Conservation (phyloP, 768 basidiomycete genomes). For the Pilatotrama ljubarskyi region DNA sequence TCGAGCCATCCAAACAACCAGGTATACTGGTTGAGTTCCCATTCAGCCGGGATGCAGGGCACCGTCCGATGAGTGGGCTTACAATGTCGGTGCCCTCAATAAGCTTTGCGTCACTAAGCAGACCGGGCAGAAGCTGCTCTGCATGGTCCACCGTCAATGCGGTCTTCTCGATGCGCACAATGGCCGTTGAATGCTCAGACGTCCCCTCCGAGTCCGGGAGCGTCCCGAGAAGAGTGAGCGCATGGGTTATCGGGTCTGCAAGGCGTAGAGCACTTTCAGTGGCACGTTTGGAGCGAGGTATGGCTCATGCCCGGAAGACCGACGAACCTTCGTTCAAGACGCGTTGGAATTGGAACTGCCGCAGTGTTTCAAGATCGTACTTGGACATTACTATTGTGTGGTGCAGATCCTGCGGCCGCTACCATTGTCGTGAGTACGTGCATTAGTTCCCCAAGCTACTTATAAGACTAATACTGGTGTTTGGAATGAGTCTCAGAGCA, state of each 20-base stretch:
- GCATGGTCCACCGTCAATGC: conserved; percentile 52
- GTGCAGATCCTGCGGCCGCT: no score
- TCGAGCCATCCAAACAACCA: conserved; percentile 78
- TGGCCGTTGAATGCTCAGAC: conserved; percentile 39
- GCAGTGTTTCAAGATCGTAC: conserved; percentile 33
- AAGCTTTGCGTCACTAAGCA: conserved; percentile 44
- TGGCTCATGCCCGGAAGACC: not conserved
- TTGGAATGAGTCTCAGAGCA: no score
- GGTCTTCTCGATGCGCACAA: conserved; percentile 79
- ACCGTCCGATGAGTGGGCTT: conserved; percentile 26
- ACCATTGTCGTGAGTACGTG: no score
- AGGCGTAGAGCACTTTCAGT: not conserved
- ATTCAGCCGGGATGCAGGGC: conserved; percentile 9
- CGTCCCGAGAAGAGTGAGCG: conserved; percentile 67
- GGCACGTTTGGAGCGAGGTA: not conserved
- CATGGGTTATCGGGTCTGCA: conserved; percentile 60
- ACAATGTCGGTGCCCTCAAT: conserved; percentile 73
- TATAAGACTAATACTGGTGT: no score
- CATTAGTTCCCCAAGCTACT: no score
- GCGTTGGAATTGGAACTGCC: conserved; percentile 53
- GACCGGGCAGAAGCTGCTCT: conserved; percentile 37
- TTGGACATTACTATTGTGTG: conserved; percentile 1
- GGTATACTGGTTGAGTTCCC: conserved; percentile 56
- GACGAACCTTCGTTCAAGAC: conserved; percentile 51
- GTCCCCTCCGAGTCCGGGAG: conserved; percentile 40